A percentile compares a stretch with the other conserved stretches of the same genome.
Evolutionary conservation across 495 filamentous ascomycete species (phyloP).

Genomic region (Peziza echinospora): DNA sequence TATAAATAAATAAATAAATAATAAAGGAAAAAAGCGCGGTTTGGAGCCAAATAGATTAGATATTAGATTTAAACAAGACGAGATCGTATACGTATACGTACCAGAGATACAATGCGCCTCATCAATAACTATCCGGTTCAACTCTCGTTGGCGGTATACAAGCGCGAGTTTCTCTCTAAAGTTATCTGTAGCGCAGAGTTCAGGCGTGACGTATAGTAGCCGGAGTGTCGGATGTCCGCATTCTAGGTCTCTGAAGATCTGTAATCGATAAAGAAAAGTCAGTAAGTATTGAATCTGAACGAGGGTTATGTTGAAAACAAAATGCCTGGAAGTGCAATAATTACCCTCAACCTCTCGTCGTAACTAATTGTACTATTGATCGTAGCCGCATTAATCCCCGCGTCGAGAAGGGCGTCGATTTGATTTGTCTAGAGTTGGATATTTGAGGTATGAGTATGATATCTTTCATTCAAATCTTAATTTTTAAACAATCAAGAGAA

Average conservation of each 20-base stretch:
- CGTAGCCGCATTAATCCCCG: conserved; percentile 58
- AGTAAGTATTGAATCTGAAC: neutral
- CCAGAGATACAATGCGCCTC: conserved; percentile 84
- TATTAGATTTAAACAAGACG: no score
- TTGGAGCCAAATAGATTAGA: no score
- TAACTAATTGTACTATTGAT: conserved; percentile 61
- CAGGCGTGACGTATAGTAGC: conserved; percentile 83
- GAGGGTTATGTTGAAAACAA: no score
- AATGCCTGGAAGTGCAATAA: no score
- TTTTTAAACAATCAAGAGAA: no score
- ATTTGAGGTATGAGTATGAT: no score
- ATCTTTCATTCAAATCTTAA: no score
- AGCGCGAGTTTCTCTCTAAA: conserved; percentile 54
- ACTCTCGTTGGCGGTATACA: conserved; percentile 61
- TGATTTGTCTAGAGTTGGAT: conserved; percentile 70
- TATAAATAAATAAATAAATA: no score
- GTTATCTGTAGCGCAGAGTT: conserved; percentile 54
- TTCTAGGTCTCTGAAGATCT: conserved; percentile 56
- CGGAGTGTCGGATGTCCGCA: conserved; percentile 68
- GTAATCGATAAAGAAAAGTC: neutral
- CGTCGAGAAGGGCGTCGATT: conserved; percentile 52
- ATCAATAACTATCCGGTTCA: conserved; percentile 71
- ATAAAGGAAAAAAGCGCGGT: no score
- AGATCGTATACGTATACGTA: neutral
- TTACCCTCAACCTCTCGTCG: conserved; percentile 30